Percentiles rank a stretch among this genome's conserved stretches.
Conservation (phyloP, 768 basidiomycete genomes). For the Auriscalpium vulgare region DNA sequence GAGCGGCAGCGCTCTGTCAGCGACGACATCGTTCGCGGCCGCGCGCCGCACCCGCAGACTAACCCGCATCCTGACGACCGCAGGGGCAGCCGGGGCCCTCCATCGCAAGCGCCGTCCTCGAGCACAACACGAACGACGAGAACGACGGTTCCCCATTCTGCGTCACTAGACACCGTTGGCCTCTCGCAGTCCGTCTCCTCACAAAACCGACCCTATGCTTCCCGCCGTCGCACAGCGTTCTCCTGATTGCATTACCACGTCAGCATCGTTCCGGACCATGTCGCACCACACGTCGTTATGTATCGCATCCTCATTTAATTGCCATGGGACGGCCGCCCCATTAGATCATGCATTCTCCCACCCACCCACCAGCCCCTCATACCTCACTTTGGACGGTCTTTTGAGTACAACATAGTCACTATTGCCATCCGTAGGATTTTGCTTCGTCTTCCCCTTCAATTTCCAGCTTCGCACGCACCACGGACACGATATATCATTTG, state of each 20-base stretch:
- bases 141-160: not conserved
- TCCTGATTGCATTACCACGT: not conserved
- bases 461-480: not conserved
- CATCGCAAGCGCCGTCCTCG: not conserved
- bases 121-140: not conserved
- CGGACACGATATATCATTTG: not conserved
- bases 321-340: not conserved
- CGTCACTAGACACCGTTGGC: not conserved
- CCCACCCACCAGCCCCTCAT: conserved; percentile 1
- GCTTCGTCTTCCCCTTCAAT: conserved; percentile 1
- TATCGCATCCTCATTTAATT: not conserved
- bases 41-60: not conserved
- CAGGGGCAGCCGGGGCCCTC: not conserved
- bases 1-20: conserved; percentile 12
- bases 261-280: not conserved
- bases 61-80: not conserved
- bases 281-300: not conserved
- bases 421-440: conserved; percentile 2
- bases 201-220: not conserved
- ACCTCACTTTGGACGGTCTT: not conserved
- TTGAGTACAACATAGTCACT: conserved; percentile 5
- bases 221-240: not conserved
- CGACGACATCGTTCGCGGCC: conserved; percentile 3
- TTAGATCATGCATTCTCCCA: not conserved
- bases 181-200: not conserved